A percentile compares a stretch with the other conserved stretches of the same genome.
Conservation (phyloP, 306 rosid genomes). For the Lagenaria siceraria region DNA sequence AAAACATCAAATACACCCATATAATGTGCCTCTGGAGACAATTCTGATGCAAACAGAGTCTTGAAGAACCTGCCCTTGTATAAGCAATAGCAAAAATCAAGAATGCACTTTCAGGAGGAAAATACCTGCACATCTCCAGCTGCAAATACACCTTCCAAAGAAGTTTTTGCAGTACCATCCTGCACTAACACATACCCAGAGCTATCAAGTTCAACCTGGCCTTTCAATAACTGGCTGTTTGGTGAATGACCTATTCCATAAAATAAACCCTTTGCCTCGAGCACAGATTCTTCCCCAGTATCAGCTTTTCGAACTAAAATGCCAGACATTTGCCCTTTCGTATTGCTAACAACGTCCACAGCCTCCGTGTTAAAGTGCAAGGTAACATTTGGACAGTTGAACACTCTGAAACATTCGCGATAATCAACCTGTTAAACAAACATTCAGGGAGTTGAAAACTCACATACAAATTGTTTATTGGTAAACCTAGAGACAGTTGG, state of each 20-base stretch:
- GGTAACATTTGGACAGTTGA: slow-evolving; percentile 75
- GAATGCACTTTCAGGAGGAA: background rate
- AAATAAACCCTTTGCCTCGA: slow-evolving; percentile 82
- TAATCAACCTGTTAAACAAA: slow-evolving; percentile 99
- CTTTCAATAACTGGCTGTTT: slow-evolving; percentile 66
- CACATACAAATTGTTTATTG: slow-evolving; percentile 11
- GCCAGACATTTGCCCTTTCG: slow-evolving; percentile 90
- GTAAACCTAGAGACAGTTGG: background rate
- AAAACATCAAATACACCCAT: background rate
- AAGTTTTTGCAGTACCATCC: slow-evolving; percentile 68
- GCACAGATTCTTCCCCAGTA: slow-evolving; percentile 57
- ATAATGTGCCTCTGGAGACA: background rate
- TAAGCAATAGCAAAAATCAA: background rate
- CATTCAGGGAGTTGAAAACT: slow-evolving; percentile 30
- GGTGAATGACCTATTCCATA: slow-evolving; percentile 95
- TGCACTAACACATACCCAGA: slow-evolving; percentile 62
- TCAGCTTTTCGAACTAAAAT: slow-evolving; percentile 53
- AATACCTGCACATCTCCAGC: slow-evolving; percentile 97
- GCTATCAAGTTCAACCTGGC: slow-evolving; percentile 71
- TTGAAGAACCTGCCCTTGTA: background rate
- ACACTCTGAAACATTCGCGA: slow-evolving; percentile 99
- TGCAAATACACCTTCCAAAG: slow-evolving; percentile 81
- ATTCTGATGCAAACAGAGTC: background rate
- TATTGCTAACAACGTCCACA: slow-evolving; percentile 78
- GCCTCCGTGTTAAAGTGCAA: slow-evolving; percentile 86